Conservation (phyloP, 768 basidiomycete genomes). For the Kwoniella bestiolae region DNA sequence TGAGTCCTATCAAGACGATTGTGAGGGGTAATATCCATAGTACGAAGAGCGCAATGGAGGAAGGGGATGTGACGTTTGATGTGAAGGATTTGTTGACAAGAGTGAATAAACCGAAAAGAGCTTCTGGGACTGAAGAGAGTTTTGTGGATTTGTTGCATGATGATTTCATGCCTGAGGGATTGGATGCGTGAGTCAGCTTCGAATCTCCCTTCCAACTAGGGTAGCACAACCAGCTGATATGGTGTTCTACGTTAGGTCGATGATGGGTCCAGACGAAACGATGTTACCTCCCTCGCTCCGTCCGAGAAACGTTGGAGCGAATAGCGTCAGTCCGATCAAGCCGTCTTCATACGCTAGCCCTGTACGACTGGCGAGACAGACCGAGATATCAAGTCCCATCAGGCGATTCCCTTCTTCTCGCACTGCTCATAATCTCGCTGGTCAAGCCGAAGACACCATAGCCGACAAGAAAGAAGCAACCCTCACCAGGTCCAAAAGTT, state of each 20-base stretch:
- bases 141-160: conserved; percentile 44
- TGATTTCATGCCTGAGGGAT: conserved; percentile 26
- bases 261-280: conserved; percentile 31
- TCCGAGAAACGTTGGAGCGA: conserved; percentile 8
- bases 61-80: conserved; percentile 40
- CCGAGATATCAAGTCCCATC: not conserved
- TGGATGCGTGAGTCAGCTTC: conserved; percentile 35
- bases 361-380: not conserved
- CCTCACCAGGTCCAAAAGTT: conserved; percentile 21
- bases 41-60: not conserved
- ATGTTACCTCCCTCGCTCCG: conserved; percentile 21
- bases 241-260: too few relatives aligned
- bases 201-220: too few relatives aligned
- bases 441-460: not conserved
- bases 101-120: conserved; percentile 36
- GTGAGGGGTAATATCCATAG: not conserved
- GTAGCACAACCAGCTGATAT: too few relatives aligned
- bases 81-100: conserved; percentile 41
- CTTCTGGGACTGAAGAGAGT: conserved; percentile 47
- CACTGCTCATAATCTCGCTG: not conserved
- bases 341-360: not conserved
- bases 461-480: not conserved
- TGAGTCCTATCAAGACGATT: conserved; percentile 11
- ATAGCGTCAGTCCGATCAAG: conserved; percentile 5
- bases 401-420: conserved; percentile 2